Percentiles rank a stretch among this genome's conserved stretches.
These are phyloP conservation scores for Auricularia sp. DNA, from an alignment of 768 basidiomycete genomes.

Conservation along the genomic window DNA sequence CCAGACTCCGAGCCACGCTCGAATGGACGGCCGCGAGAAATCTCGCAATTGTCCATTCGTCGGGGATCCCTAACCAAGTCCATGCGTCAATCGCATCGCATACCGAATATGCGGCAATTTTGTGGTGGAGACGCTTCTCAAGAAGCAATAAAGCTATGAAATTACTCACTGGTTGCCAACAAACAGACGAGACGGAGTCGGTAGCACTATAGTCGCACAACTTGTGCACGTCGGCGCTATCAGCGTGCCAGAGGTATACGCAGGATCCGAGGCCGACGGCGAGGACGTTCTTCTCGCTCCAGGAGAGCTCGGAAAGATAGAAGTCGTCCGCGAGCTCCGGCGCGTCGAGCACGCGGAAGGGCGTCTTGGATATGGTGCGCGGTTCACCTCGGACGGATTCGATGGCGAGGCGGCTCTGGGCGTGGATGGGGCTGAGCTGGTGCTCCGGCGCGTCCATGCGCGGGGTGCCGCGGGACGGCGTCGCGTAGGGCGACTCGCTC, in stretches of 20 bases:
- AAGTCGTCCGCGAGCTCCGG: slow-evolving; percentile 97
- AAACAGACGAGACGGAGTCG: slow-evolving; percentile 78
- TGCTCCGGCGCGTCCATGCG: slow-evolving; percentile 81
- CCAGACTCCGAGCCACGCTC: no score
- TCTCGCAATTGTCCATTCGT: no score
- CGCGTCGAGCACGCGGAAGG: slow-evolving; percentile 93
- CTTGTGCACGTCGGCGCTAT: slow-evolving; percentile 85
- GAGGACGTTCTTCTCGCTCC: slow-evolving; percentile 91
- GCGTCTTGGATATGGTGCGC: slow-evolving; percentile 84
- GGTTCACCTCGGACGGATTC: slow-evolving; percentile 75
- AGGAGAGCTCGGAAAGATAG: slow-evolving; percentile 95
- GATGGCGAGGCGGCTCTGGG: slow-evolving; percentile 70
- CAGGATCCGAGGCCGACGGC: slow-evolving; percentile 87
- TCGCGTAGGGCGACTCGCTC: slow-evolving; percentile 35
- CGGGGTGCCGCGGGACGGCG: slow-evolving; percentile 29
- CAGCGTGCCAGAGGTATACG: slow-evolving; percentile 96
- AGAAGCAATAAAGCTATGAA: neutral
- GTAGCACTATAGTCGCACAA: slow-evolving; percentile 62
- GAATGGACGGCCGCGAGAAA: no score
- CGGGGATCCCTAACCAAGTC: no score
- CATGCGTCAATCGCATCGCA: no score
- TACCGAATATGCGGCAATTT: no score
- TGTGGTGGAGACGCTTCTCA: no score
- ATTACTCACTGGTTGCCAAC: slow-evolving; percentile 46
- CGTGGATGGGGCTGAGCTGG: slow-evolving; percentile 81